These are phyloP conservation scores for Dryadomyces sulphureus DNA, from an alignment of 2,329 filamentous ascomycete genomes.

Conservation along the genomic window DNA sequence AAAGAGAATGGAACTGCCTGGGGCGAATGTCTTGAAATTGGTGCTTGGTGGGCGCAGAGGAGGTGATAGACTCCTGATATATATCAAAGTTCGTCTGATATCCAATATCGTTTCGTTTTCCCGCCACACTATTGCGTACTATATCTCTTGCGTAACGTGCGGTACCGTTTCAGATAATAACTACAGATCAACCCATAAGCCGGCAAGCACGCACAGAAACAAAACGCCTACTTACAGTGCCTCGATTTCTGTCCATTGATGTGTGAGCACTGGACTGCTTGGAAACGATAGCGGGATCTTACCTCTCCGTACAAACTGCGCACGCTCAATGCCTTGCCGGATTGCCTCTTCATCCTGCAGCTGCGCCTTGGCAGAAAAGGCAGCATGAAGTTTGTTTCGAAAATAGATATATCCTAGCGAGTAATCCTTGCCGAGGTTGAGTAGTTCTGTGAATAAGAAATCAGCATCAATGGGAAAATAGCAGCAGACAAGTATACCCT, in stretches of 20 bases:
- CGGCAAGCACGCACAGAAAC: too few relatives aligned
- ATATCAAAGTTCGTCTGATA: background rate
- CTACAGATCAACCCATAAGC: too few relatives aligned
- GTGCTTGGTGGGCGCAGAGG: constrained; percentile 85
- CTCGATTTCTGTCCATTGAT: constrained; percentile 69
- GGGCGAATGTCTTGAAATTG: constrained; percentile 75
- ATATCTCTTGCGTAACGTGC: constrained; percentile 72
- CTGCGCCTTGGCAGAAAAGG: constrained; percentile 63
- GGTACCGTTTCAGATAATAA: constrained; percentile 86
- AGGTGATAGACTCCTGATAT: constrained; percentile 13
- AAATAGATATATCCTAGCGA: constrained; percentile 75
- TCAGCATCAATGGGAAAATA: too few relatives aligned
- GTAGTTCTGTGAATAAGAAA: constrained; percentile 44
- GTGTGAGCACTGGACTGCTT: background rate
- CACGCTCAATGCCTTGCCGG: constrained; percentile 55
- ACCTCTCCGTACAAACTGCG: constrained; percentile 89
- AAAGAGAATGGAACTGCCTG: constrained; percentile 63
- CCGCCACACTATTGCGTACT: too few relatives aligned
- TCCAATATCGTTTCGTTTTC: background rate
- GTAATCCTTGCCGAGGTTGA: constrained; percentile 75
- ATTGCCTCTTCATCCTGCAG: constrained; percentile 64
- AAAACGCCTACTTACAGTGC: constrained; percentile 66
- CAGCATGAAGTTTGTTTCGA: constrained; percentile 63
- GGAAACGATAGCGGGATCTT: background rate
- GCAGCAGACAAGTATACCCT: constrained; percentile 38